A percentile compares a stretch with the other conserved stretches of the same genome.
These are phyloP conservation scores for Cyclostephanos tholiformis DNA, from an alignment of 108 stramenopile genomes.

Conservation along the genomic window DNA sequence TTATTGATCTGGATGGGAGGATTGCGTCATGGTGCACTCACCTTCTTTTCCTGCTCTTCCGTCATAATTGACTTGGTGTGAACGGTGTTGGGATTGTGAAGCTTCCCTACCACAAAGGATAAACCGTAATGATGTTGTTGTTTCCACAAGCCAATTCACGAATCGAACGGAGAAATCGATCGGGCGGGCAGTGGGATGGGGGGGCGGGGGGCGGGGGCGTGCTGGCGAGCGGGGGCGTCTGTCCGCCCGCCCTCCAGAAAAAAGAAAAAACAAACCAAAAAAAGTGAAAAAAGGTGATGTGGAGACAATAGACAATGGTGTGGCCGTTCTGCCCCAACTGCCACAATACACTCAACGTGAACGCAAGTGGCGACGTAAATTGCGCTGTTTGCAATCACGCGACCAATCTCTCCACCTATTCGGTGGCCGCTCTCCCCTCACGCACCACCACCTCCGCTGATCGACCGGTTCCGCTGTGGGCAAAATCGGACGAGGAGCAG, in stretches of 20 bases:
- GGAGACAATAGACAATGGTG: slow-evolving; percentile 55
- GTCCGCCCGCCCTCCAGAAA: too few relatives aligned
- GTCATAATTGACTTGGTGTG: not conserved
- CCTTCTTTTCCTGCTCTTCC: slow-evolving; percentile 41
- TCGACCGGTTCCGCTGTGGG: slow-evolving; percentile 82
- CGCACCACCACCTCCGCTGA: slow-evolving; percentile 72
- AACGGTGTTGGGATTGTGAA: too few relatives aligned
- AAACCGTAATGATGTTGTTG: too few relatives aligned
- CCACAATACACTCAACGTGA: slow-evolving; percentile 66
- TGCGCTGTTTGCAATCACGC: slow-evolving; percentile 73
- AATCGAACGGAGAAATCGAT: too few relatives aligned
- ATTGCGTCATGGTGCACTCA: not conserved
- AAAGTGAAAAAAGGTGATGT: too few relatives aligned
- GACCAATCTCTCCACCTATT: slow-evolving; percentile 67
- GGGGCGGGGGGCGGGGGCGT: too few relatives aligned
- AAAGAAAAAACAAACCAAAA: too few relatives aligned
- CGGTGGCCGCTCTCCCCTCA: slow-evolving; percentile 51
- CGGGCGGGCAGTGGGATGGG: too few relatives aligned
- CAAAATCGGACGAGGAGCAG: slow-evolving; percentile 82
- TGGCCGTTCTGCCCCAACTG: slow-evolving; percentile 90
- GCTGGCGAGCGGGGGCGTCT: too few relatives aligned
- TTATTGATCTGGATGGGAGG: not conserved
- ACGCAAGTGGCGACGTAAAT: slow-evolving; percentile 63
- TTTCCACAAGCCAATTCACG: too few relatives aligned
- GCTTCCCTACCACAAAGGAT: too few relatives aligned